These are phyloP conservation scores for Coemansia sp. DNA, from an alignment of 192 early-diverging fungal species.

Conservation along the genomic window DNA sequence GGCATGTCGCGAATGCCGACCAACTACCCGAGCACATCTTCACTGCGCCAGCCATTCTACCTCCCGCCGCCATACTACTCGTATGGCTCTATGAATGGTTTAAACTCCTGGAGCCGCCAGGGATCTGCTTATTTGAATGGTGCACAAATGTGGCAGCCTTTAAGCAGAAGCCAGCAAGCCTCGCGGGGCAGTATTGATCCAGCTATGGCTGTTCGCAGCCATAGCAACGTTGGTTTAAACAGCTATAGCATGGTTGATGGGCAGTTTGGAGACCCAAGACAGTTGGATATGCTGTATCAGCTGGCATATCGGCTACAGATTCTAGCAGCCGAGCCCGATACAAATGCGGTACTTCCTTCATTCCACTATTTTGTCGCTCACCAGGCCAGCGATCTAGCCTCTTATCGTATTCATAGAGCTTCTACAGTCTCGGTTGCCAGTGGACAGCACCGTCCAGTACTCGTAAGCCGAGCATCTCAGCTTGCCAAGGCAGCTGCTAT, in stretches of 20 bases:
- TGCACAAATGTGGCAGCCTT: slow-evolving; percentile 7
- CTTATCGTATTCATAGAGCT: slow-evolving; percentile 34
- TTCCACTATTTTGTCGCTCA: slow-evolving; percentile 44
- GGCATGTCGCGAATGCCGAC: background rate
- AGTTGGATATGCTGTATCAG: slow-evolving; percentile 37
- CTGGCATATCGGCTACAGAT: slow-evolving; percentile 44
- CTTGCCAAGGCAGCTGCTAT: background rate
- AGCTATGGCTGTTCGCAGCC: slow-evolving; percentile 12
- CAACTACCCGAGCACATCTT: slow-evolving; percentile 1
- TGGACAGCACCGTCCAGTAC: background rate
- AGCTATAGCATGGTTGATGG: background rate
- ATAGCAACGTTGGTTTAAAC: background rate
- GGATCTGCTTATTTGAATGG: slow-evolving; percentile 31
- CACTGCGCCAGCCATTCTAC: slow-evolving; percentile 25
- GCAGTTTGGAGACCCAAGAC: slow-evolving; percentile 14
- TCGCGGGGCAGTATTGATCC: slow-evolving; percentile 36
- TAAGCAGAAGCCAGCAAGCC: background rate
- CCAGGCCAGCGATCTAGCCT: slow-evolving; percentile 17
- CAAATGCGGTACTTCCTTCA: slow-evolving; percentile 25
- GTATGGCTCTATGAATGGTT: slow-evolving; percentile 6
- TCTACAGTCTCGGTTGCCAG: slow-evolving; percentile 30
- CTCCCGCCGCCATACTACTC: slow-evolving; percentile 29
- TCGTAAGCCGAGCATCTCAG: background rate
- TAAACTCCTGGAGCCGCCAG: slow-evolving; percentile 33
- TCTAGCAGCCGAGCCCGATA: slow-evolving; percentile 36